Conservation (phyloP, 176 grass and related monocot species). For the Triticum monococcum region DNA sequence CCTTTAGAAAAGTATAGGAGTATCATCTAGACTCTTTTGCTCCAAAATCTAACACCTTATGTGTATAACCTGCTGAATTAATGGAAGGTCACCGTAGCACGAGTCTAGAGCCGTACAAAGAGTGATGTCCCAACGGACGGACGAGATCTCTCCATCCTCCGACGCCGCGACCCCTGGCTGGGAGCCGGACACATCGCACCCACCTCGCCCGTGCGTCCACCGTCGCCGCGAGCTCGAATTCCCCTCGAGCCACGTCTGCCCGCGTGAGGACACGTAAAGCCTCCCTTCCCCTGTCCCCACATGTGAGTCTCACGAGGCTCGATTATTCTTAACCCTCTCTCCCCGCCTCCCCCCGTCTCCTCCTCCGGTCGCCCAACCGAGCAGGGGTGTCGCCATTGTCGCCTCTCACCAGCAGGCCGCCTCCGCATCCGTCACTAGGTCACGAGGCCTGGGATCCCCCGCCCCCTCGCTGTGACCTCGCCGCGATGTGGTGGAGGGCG, state of each 20-base stretch:
- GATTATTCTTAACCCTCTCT: slow-evolving; percentile 18
- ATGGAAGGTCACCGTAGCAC: background rate
- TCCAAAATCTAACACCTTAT: no score
- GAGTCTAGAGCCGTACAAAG: background rate
- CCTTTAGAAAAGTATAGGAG: no score
- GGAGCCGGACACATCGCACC: slow-evolving; percentile 53
- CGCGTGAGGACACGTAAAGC: slow-evolving; percentile 11
- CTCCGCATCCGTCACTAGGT: background rate
- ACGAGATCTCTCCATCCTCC: background rate
- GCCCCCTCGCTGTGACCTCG: background rate
- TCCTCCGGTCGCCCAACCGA: slow-evolving; percentile 5
- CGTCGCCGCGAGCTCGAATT: background rate
- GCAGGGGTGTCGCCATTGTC: slow-evolving; percentile 25
- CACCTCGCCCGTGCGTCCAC: slow-evolving; percentile 31
- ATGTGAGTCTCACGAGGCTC: background rate
- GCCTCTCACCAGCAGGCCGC: background rate
- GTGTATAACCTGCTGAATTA: no score
- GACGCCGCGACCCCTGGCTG: slow-evolving; percentile 18
- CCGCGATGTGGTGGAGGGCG: slow-evolving; percentile 58
- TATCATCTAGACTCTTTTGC: no score
- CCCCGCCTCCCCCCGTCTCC: background rate
- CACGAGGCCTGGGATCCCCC: background rate
- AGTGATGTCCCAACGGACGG: background rate
- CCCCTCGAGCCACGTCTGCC: slow-evolving; percentile 30
- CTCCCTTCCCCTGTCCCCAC: slow-evolving; percentile 17